Evolutionary conservation across 768 basidiomycete species (phyloP).

Genomic region (Neoboletus magnificus): DNA sequence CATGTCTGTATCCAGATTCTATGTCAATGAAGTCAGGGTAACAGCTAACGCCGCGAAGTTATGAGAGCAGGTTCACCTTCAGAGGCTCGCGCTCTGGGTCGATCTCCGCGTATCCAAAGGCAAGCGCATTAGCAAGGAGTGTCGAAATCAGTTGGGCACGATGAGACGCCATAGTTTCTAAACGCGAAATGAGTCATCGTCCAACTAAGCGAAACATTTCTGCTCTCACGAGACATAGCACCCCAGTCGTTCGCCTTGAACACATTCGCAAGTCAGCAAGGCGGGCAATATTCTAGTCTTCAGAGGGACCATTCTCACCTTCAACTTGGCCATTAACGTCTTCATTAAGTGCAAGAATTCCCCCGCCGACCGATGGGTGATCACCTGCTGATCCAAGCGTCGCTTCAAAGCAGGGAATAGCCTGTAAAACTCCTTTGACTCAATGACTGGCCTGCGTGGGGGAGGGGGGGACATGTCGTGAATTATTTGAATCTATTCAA

Average conservation of each 20-base stretch:
- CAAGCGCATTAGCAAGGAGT: constrained; percentile 46
- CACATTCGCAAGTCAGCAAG: neutral
- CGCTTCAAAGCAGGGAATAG: constrained; percentile 49
- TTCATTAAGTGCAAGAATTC: constrained; percentile 58
- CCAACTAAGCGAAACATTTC: neutral
- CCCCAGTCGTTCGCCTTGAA: constrained; percentile 62
- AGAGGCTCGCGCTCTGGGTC: constrained; percentile 46
- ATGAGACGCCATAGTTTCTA: constrained; percentile 49
- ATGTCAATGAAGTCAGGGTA: neutral
- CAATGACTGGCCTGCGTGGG: constrained; percentile 48
- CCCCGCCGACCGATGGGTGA: constrained; percentile 49
- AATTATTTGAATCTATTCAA: neutral
- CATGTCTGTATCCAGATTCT: constrained; percentile 54
- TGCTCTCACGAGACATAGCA: constrained; percentile 52
- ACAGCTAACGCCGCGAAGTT: fast-evolving
- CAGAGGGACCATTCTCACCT: constrained; percentile 34
- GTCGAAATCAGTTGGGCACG: constrained; percentile 42
- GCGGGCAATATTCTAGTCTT: neutral
- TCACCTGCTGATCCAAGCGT: constrained; percentile 44
- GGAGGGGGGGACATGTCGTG: neutral
- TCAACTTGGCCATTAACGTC: constrained; percentile 67
- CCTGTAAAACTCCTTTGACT: constrained; percentile 56
- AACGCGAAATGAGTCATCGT: neutral
- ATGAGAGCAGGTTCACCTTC: constrained; percentile 36
- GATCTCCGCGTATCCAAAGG: constrained; percentile 44